A percentile compares a stretch with the other conserved stretches of the same genome.
phyloP scores from a whole-genome alignment of 495 filamentous ascomycete genomes.

The Chaetomidium leptoderma region DNA sequence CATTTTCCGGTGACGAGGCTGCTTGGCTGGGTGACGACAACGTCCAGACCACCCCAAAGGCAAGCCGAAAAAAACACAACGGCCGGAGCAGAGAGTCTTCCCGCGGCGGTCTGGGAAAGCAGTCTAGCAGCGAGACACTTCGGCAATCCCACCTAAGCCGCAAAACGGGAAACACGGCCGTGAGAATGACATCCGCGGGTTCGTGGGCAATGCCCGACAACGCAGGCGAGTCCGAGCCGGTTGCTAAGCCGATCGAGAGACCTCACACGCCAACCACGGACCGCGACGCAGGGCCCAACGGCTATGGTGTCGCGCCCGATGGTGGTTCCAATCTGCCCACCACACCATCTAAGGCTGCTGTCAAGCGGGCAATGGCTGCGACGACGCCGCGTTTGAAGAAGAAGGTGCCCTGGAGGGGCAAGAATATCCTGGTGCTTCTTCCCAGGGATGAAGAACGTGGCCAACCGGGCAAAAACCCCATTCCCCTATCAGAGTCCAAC shows the following conservation, averaged over 20 bases:
- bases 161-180: conserved; percentile 25
- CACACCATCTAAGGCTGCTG: conserved; percentile 33
- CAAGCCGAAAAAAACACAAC: conserved; percentile 37
- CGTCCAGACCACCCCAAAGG: conserved; percentile 38
- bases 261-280: conserved; percentile 29
- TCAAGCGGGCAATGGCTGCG: conserved; percentile 26
- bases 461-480: conserved; percentile 52
- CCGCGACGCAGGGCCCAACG: conserved; percentile 24
- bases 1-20: conserved; percentile 44
- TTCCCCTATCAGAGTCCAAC: conserved; percentile 58
- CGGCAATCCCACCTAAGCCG: conserved; percentile 55
- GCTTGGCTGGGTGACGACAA: conserved; percentile 41
- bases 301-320: conserved; percentile 29
- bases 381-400: conserved; percentile 48
- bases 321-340: conserved; percentile 40
- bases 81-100: conserved; percentile 39
- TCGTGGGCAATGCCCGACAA: conserved; percentile 33
- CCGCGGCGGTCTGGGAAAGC: conserved; percentile 43
- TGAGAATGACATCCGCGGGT: conserved; percentile 39
- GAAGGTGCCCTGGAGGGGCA: conserved; percentile 64
- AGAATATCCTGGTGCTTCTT: conserved; percentile 66
- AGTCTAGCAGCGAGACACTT: conserved; percentile 61
- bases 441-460: conserved; percentile 65
- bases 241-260: conserved; percentile 11
- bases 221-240: conserved; percentile 25